Base-by-base conservation (phyloP, 2,329 filamentous ascomycete genomes). In the Grosmannia serpens region DNA sequence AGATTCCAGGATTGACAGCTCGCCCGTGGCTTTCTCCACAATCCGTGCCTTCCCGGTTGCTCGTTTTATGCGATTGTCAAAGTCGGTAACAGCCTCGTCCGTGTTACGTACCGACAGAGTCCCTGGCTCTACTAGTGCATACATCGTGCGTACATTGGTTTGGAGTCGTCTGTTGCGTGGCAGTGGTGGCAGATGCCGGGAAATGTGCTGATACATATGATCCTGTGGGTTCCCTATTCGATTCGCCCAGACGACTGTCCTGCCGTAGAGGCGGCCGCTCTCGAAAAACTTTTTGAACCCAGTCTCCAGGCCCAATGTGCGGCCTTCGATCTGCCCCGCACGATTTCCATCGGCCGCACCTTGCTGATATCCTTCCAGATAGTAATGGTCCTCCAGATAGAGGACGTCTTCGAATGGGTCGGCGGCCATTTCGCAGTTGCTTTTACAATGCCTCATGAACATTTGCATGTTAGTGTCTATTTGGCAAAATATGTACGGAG, bases 261-360 rank as follows among this genome's bases (percentile, higher is more conserved):
- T 86, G 51, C 90, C 89, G 65, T 92, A 86, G 35, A 97, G 73
- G 60, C 80, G 79, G 2, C 92, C 92, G 70, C 90, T 82, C 62
- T 90, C 86, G 49, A 88, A 69, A 67, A 95, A 96, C 73, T 96
- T 97, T 66, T 96, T 89, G 66, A 94, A 97, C 0, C 91, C 92
- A 63, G 91, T 94, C 69, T 95, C 88, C 49, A 97, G 82, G 0
- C 92, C 94, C 68, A 97, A 90, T 24, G 90, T 83, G 56, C 91
- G 88, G 61, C 94, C 94, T 77, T 99, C 94, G 63, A 89, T 84
- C 59, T 86, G 85, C 46, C 94, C 94, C 35, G 89, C 86, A 60
- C 80, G 79, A 47, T 83, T 76, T 60, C 94, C 94, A 71, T 96
- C 92, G 47, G 78, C 74, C 53, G 83, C 71, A 50, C 94, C 94